Evolutionary conservation across 305 asterid species (phyloP), one percentile per base, ranked within the genome.

Genomic region (Fraxinus sp.): DNA sequence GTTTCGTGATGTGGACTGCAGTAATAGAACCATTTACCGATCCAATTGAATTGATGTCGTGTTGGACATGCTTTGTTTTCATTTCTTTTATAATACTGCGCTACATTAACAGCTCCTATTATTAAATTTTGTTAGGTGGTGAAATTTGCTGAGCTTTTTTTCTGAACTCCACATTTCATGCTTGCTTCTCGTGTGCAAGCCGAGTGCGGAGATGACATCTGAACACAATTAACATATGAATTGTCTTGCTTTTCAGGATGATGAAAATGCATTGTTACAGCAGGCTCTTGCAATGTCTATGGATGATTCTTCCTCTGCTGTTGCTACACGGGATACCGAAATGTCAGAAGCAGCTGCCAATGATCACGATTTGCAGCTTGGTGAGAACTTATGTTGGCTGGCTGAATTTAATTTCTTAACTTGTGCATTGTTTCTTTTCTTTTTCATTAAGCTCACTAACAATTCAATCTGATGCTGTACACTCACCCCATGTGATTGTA

Each of bases 231-330:
- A 81, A 79, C 79, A 16, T 46, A 18, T 72, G 55, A 43, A 79
- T 71, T 55, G 77, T 78, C 36, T 80, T 30, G 57, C 82, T 83
- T 16, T 84, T 79, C 90, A 95, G 99, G 99, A 93, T 84, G 99
- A 95, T 87, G 98, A 95, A 88, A 95, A 92, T 84, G 97, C 97
- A 76, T 89, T 95, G 86, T 87, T 95, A 83, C 98, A 93, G 88
- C 97, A 93, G 85, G 98, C 99, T 68, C 94, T 95, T 80, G 97
- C 97, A 30, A 94, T 95, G 99, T 94, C 99, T 33, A 94, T 95
- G 98, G 97, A 95, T 85, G 97, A 93, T 79, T 74, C 96, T 78
- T 86, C 98, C 24, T 85, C 97, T 71, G 89, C 88, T 66, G 89
- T 83, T 79, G 89, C 91, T 87, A 89, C 89, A 79, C 91, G 92